phyloP scores from a whole-genome alignment of 768 basidiomycete genomes.

The Pleurotus cornucopiae region DNA sequence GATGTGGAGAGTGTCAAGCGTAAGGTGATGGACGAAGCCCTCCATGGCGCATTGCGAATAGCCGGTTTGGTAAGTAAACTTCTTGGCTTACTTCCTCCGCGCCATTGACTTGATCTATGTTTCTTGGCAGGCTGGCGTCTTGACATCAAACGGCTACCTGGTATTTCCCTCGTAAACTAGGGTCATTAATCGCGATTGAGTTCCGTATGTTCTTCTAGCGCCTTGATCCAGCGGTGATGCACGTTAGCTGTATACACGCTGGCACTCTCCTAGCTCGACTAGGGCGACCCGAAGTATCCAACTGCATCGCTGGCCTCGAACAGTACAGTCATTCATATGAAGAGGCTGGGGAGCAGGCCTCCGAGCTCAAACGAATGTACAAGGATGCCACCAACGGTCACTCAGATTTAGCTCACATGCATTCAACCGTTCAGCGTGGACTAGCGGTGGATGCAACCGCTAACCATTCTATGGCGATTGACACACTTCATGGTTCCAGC shows the following conservation, averaged over 20 bases:
- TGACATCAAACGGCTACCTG: constrained; percentile 86
- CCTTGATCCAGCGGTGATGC: constrained; percentile 86
- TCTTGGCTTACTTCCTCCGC: constrained; percentile 3
- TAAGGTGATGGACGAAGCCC: constrained; percentile 75
- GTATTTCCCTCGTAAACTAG: constrained; percentile 26
- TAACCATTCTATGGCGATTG: constrained; percentile 24
- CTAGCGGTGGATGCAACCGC: neutral
- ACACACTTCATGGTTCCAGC: constrained; percentile 14
- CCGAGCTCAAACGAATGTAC: constrained; percentile 57
- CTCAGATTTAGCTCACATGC: constrained; percentile 1
- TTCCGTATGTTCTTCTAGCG: constrained; percentile 35
- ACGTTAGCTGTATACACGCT: constrained; percentile 80
- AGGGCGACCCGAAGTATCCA: constrained; percentile 78
- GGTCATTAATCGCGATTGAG: neutral
- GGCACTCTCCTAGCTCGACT: constrained; percentile 77
- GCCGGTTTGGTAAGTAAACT: constrained; percentile 68
- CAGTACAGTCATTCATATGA: constrained; percentile 90
- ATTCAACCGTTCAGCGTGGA: neutral
- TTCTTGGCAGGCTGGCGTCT: constrained; percentile 60
- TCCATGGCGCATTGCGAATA: constrained; percentile 83
- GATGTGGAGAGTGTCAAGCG: constrained; percentile 62
- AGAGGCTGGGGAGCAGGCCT: constrained; percentile 76
- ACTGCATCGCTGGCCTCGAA: constrained; percentile 80
- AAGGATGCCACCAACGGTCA: constrained; percentile 15
- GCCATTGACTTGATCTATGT: neutral